phyloP scores from a whole-genome alignment of 164 flowering plant genomes.

The Liquidambar formosana region DNA sequence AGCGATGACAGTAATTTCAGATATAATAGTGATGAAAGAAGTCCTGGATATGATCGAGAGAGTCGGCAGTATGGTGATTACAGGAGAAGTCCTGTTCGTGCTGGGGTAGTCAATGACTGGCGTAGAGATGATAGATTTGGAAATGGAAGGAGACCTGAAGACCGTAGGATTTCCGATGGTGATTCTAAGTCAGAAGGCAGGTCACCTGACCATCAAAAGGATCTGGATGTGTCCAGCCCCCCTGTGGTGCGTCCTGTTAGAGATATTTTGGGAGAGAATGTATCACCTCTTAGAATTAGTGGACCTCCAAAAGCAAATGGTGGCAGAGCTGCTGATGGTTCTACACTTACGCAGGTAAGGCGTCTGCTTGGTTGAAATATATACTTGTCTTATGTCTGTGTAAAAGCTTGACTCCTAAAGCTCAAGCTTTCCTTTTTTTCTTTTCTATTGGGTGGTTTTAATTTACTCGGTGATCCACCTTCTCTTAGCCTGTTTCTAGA shows the following conservation, averaged over 20 bases:
- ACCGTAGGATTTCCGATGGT: constrained; percentile 56
- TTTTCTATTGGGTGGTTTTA: not conserved
- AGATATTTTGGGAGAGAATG: constrained; percentile 88
- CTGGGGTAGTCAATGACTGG: constrained; percentile 86
- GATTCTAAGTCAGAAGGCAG: constrained; percentile 54
- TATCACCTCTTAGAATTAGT: constrained; percentile 68
- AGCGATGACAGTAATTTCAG: constrained; percentile 47
- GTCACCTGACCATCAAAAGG: constrained; percentile 71
- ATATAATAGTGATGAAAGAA: constrained; percentile 57
- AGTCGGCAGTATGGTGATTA: constrained; percentile 45
- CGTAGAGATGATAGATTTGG: constrained; percentile 88
- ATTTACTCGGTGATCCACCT: not conserved
- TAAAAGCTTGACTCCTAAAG: not conserved
- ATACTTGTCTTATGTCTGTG: not conserved
- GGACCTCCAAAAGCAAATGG: constrained; percentile 85
- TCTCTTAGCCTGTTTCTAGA: not conserved
- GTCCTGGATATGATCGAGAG: constrained; percentile 79
- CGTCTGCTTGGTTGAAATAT: constrained; percentile 1
- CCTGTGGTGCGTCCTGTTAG: constrained; percentile 86
- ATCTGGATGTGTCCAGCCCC: constrained; percentile 56
- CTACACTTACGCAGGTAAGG: constrained; percentile 56
- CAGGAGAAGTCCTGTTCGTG: constrained; percentile 70
- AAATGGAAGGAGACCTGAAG: constrained; percentile 71
- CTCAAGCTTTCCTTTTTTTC: not conserved
- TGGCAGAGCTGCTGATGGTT: constrained; percentile 47